Evolutionary conservation across 2,329 filamentous ascomycete species (phyloP).

Genomic region (Microsporum ferrugineum): DNA sequence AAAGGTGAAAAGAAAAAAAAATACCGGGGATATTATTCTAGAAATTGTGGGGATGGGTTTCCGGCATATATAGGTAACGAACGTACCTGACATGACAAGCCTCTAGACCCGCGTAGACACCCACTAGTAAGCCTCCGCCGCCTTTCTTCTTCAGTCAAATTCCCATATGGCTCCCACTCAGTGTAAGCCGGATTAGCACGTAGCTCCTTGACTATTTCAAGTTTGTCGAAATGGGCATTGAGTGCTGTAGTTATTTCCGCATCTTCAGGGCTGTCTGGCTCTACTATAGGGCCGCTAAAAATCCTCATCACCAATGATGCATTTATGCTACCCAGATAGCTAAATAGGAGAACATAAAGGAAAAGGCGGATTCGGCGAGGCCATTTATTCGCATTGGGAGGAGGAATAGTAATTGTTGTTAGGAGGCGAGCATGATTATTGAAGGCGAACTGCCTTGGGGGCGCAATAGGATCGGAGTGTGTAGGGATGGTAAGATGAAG

Average conservation of each 20-base stretch:
- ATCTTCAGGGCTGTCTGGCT: slow-evolving; percentile 29
- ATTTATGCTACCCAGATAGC: slow-evolving; percentile 19
- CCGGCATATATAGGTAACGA: background rate
- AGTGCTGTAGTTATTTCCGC: slow-evolving; percentile 21
- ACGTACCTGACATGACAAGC: slow-evolving; percentile 32
- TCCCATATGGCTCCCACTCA: slow-evolving; percentile 30
- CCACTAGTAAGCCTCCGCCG: slow-evolving; percentile 29
- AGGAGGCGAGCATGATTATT: background rate
- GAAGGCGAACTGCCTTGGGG: background rate
- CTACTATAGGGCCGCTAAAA: slow-evolving; percentile 10
- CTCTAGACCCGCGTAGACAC: slow-evolving; percentile 30
- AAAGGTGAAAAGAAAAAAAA: background rate
- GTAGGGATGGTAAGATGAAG: background rate
- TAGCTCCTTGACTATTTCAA: slow-evolving; percentile 29
- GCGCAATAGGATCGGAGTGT: background rate
- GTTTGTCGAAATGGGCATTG: slow-evolving; percentile 22
- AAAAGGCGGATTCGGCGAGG: slow-evolving; percentile 22
- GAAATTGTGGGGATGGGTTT: slow-evolving; percentile 1
- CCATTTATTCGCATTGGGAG: slow-evolving; percentile 19
- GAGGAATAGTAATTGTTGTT: slow-evolving; percentile 3
- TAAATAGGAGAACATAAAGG: slow-evolving; percentile 27
- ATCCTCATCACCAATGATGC: background rate
- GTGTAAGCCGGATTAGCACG: slow-evolving; percentile 30
- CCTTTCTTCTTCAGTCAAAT: slow-evolving; percentile 27
- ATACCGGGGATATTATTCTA: background rate